A percentile compares a stretch with the other conserved stretches of the same genome.
Evolutionary conservation across 2,329 filamentous ascomycete species (phyloP).

Genomic region (Neopestalotiopsis rosae): DNA sequence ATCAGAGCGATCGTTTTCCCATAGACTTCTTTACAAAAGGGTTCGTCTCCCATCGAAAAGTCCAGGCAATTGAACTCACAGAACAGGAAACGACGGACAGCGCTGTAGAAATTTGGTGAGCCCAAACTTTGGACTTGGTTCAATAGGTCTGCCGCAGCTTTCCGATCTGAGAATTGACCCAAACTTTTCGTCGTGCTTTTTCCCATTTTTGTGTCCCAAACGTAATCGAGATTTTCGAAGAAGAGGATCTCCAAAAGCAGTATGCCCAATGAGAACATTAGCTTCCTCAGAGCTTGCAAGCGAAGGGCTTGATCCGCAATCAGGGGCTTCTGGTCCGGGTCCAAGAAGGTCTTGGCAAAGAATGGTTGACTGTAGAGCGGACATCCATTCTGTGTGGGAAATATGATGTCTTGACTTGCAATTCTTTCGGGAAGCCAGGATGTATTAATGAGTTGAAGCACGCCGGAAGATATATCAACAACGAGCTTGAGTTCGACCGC

Average conservation of each 20-base stretch:
- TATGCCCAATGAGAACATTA: constrained; percentile 1
- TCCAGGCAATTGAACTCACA: constrained; percentile 7
- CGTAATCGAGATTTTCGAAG: not conserved
- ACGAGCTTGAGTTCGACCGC: too few relatives aligned
- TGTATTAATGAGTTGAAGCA: too few relatives aligned
- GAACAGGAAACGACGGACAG: constrained; percentile 3
- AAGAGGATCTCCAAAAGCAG: not conserved
- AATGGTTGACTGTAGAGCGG: too few relatives aligned
- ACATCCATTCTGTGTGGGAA: too few relatives aligned
- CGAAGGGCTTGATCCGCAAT: too few relatives aligned
- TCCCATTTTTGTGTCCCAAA: not conserved
- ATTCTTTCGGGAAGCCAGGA: too few relatives aligned
- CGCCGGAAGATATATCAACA: too few relatives aligned
- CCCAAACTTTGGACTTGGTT: not conserved
- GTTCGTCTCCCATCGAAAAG: not conserved
- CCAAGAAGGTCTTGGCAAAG: too few relatives aligned
- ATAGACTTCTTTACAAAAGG: constrained; percentile 10
- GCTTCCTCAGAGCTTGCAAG: too few relatives aligned
- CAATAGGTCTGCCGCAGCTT: not conserved
- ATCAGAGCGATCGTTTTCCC: not conserved
- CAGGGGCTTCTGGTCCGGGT: too few relatives aligned
- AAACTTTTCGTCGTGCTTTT: not conserved
- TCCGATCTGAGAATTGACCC: not conserved
- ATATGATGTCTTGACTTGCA: too few relatives aligned
- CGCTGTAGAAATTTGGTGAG: constrained; percentile 6